Conservation (phyloP, 1,284 basidiomycete genomes). For the Meira miltonrushii region DNA sequence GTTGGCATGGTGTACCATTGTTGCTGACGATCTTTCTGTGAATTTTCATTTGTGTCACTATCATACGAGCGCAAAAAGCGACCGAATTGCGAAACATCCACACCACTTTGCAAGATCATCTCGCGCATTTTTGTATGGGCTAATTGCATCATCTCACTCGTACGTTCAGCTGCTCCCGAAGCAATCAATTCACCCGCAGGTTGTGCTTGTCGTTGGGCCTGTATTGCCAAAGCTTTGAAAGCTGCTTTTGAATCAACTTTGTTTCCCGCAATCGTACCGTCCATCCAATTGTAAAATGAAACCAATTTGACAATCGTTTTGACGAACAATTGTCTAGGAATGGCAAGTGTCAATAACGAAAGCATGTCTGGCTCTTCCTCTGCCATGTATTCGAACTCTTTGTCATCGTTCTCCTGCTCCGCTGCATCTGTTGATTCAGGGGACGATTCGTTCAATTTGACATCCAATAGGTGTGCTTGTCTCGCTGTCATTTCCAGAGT, state of each 20-base stretch:
- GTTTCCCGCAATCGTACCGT: not conserved
- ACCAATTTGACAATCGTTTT: not conserved
- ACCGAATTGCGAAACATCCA: constrained; percentile 1
- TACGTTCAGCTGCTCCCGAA: constrained; percentile 73
- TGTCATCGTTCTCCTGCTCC: no score
- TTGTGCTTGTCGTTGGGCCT: no score
- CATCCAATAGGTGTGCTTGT: not conserved
- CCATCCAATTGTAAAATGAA: not conserved
- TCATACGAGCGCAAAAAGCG: not conserved
- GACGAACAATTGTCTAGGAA: not conserved
- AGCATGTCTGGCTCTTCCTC: not conserved
- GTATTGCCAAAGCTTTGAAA: no score
- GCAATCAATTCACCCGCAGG: no score
- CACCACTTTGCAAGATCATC: not conserved
- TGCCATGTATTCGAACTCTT: not conserved
- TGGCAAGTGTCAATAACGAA: not conserved
- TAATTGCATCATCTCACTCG: constrained; percentile 76
- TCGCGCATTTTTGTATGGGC: constrained; percentile 57
- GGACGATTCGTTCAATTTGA: not conserved
- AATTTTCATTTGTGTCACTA: not conserved
- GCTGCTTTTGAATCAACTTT: no score
- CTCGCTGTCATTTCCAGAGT: not conserved
- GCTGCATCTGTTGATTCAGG: not conserved
- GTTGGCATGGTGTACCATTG: no score
- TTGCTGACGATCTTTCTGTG: not conserved